Evolutionary conservation across 2,329 filamentous ascomycete species (phyloP).

Genomic region (Pseudocercospora ulei): DNA sequence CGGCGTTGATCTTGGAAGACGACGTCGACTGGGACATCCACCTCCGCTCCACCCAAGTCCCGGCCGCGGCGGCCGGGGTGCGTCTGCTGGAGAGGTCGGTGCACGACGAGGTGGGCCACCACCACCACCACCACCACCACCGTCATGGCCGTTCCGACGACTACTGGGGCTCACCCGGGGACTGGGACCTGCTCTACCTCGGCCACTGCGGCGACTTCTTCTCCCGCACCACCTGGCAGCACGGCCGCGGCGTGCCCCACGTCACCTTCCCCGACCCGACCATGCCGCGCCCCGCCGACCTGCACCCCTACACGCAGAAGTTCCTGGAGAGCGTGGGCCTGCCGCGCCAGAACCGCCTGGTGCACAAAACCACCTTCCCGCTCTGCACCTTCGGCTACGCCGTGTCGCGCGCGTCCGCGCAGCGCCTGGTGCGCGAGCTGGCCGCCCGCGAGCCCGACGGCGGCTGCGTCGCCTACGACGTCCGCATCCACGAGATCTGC

Average conservation of each 20-base stretch:
- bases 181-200: conserved; percentile 37
- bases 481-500: conserved; percentile 36
- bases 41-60: conserved; percentile 38
- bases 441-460: conserved; percentile 29
- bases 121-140: too few species aligned
- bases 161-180: conserved; percentile 37
- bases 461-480: conserved; percentile 36
- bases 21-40: conserved; percentile 42
- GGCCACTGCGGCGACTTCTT: conserved; percentile 39
- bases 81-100: too few species aligned
- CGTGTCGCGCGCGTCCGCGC: conserved; percentile 35
- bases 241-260: background rate
- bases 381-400: conserved; percentile 42
- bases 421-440: conserved; percentile 33
- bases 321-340: conserved; percentile 35
- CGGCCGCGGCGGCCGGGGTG: conserved; percentile 36
- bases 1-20: conserved; percentile 40
- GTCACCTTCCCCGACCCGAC: conserved; percentile 32
- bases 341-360: conserved; percentile 33
- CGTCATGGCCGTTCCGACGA: too few species aligned
- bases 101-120: too few species aligned
- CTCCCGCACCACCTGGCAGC: conserved; percentile 27
- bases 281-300: conserved; percentile 32
- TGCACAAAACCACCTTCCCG: conserved; percentile 38
- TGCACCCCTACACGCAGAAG: conserved; percentile 35